Percentiles rank a stretch among this genome's conserved stretches.
These are phyloP conservation scores for Coniosporium apollinis DNA, from an alignment of 495 filamentous ascomycete genomes.

Conservation along the genomic window DNA sequence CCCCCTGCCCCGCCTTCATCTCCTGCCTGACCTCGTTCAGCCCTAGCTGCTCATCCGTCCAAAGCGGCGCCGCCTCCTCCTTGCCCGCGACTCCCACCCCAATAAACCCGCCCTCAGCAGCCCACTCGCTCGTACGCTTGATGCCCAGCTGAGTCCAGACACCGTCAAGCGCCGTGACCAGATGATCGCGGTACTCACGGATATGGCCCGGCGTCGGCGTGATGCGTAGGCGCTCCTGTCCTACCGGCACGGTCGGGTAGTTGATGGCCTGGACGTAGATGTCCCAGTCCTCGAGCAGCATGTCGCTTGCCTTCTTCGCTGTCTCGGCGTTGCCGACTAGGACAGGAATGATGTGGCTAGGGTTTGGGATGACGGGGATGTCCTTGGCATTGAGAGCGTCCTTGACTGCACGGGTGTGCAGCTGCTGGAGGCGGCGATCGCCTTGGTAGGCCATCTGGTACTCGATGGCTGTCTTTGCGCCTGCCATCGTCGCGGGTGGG, in stretches of 20 bases:
- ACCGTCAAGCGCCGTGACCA: constrained; percentile 67
- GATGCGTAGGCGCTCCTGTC: constrained; percentile 86
- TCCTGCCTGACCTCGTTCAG: constrained; percentile 35
- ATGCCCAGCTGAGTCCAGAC: constrained; percentile 81
- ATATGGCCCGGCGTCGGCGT: constrained; percentile 90
- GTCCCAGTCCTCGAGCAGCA: constrained; percentile 67
- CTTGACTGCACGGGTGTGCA: constrained; percentile 90
- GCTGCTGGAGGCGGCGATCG: constrained; percentile 78
- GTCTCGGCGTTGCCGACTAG: constrained; percentile 87
- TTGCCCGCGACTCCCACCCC: constrained; percentile 63
- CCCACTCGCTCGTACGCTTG: constrained; percentile 84
- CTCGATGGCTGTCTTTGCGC: constrained; percentile 78
- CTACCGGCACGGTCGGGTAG: constrained; percentile 92
- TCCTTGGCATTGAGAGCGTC: constrained; percentile 53
- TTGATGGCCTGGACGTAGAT: constrained; percentile 99
- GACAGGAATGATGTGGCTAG: constrained; percentile 86
- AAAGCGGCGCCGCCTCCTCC: constrained; percentile 47
- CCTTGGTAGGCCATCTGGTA: constrained; percentile 70
- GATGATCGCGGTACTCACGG: constrained; percentile 61
- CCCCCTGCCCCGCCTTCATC: constrained; percentile 30
- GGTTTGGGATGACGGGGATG: constrained; percentile 98
- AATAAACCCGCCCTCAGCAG: constrained; percentile 78
- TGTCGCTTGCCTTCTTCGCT: constrained; percentile 79
- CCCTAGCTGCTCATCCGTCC: constrained; percentile 75
- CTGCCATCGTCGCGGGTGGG: constrained; percentile 92